A percentile compares a stretch with the other conserved stretches of the same genome.
These are phyloP conservation scores for Aspergillus versicolor DNA, from an alignment of 2,329 filamentous ascomycete genomes.

Conservation along the genomic window DNA sequence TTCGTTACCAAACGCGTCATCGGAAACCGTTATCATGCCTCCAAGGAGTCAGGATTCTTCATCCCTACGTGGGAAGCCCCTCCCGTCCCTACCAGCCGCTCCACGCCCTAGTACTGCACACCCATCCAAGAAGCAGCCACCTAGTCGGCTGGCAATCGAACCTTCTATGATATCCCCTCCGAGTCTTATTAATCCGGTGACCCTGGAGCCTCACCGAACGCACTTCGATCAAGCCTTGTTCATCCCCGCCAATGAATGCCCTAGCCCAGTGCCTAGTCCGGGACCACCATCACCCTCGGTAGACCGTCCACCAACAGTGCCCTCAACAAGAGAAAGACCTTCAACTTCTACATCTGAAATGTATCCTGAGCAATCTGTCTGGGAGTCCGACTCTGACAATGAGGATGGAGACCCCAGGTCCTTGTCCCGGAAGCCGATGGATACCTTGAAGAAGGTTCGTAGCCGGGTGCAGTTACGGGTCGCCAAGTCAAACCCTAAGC, in stretches of 20 bases:
- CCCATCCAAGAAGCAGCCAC: slow-evolving; percentile 24
- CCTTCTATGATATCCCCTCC: slow-evolving; percentile 41
- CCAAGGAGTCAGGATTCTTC: slow-evolving; percentile 24
- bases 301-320: slow-evolving; percentile 28
- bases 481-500: slow-evolving; percentile 37
- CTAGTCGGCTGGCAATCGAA: slow-evolving; percentile 31
- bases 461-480: slow-evolving; percentile 40
- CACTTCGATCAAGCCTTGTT: slow-evolving; percentile 43
- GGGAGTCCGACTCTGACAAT: slow-evolving; percentile 41
- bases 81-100: slow-evolving; percentile 31
- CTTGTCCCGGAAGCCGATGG: slow-evolving; percentile 37
- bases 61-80: slow-evolving; percentile 31
- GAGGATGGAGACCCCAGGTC: slow-evolving; percentile 36
- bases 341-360: slow-evolving; percentile 35
- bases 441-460: slow-evolving; percentile 41
- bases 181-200: slow-evolving; percentile 38
- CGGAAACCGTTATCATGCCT: slow-evolving; percentile 34
- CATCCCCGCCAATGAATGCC: slow-evolving; percentile 38
- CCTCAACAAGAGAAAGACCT: slow-evolving; percentile 29
- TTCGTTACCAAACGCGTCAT: slow-evolving; percentile 24
- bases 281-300: slow-evolving; percentile 31
- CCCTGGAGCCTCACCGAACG: slow-evolving; percentile 38
- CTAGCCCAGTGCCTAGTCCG: slow-evolving; percentile 38
- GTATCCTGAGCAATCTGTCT: slow-evolving; percentile 38
- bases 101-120: slow-evolving; percentile 22